phyloP scores from a whole-genome alignment of 176 grass and related monocot genomes.

The Cenchrus fungigraminus region DNA sequence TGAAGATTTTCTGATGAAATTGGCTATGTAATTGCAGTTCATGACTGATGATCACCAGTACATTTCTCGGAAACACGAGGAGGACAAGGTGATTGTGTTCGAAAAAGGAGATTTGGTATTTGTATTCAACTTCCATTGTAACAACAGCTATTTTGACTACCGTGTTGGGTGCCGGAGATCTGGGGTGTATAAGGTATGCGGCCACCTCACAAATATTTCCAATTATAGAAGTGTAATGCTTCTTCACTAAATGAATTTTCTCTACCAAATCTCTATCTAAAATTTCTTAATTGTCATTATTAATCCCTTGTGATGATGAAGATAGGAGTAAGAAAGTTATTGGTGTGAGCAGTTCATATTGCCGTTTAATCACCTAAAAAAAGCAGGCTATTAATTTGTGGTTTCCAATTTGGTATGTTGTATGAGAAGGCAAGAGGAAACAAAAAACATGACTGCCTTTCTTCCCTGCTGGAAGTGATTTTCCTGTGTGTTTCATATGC shows the following conservation, averaged over 20 bases:
- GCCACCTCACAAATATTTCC: slow-evolving; percentile 6
- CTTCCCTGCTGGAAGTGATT: slow-evolving; percentile 16
- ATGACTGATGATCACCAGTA: slow-evolving; percentile 96
- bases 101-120: slow-evolving; percentile 89
- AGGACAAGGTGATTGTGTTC: slow-evolving; percentile 82
- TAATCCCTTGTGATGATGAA: background rate
- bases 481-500: background rate
- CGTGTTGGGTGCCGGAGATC: slow-evolving; percentile 72
- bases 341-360: background rate
- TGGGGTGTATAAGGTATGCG: slow-evolving; percentile 83
- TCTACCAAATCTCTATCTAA: background rate
- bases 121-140: slow-evolving; percentile 98
- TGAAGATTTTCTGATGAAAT: slow-evolving; percentile 39
- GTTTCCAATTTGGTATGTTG: background rate
- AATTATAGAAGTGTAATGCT: slow-evolving; percentile 1
- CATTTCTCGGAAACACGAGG: slow-evolving; percentile 90
- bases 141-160: slow-evolving; percentile 85
- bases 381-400: background rate
- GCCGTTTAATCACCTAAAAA: background rate
- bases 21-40: slow-evolving; percentile 67
- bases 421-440: slow-evolving; percentile 17
- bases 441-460: slow-evolving; percentile 7
- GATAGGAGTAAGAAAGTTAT: background rate
- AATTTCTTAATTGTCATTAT: slow-evolving; percentile 1
- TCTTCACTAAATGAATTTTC: background rate